Evolutionary conservation across 1,139 yeast species (phyloP).

Genomic region (Pichia inconspicua): DNA sequence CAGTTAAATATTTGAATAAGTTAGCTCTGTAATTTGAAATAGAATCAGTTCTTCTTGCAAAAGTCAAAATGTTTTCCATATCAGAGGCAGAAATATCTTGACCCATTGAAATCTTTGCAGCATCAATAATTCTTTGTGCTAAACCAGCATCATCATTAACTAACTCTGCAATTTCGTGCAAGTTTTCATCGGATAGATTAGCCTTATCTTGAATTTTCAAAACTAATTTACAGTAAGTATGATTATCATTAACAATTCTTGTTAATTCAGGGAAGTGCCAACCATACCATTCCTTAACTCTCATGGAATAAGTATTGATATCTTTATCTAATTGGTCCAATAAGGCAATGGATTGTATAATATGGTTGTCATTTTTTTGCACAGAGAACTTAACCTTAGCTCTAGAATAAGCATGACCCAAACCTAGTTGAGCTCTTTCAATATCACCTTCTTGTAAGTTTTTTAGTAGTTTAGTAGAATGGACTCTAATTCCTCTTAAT

Average conservation of each 20-base stretch:
- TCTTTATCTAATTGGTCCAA: constrained; percentile 96
- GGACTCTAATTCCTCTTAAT: constrained; percentile 89
- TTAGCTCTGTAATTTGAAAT: constrained; percentile 89
- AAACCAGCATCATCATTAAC: constrained; percentile 90
- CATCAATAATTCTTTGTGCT: constrained; percentile 86
- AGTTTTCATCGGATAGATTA: constrained; percentile 70
- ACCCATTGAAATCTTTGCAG: constrained; percentile 97
- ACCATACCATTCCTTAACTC: constrained; percentile 99
- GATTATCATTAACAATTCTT: constrained; percentile 88
- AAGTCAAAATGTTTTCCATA: constrained; percentile 79
- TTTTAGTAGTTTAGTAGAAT: constrained; percentile 81
- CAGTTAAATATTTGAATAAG: constrained; percentile 78
- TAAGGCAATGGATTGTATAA: constrained; percentile 95
- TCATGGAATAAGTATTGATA: constrained; percentile 95
- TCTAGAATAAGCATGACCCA: constrained; percentile 98
- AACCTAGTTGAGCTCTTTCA: constrained; percentile 97
- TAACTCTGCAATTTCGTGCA: constrained; percentile 83
- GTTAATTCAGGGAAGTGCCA: constrained; percentile 99
- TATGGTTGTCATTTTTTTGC: constrained; percentile 97
- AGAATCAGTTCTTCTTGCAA: constrained; percentile 91
- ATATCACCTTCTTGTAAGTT: constrained; percentile 91
- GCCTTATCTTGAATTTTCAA: constrained; percentile 82
- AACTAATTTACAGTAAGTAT: constrained; percentile 76
- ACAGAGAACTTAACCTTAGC: constrained; percentile 98
- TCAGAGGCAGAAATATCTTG: constrained; percentile 94